Percentiles rank a stretch among this genome's conserved stretches.
Conservation (phyloP, 31 red algal genomes). For the Asparagopsis taxiformis region DNA sequence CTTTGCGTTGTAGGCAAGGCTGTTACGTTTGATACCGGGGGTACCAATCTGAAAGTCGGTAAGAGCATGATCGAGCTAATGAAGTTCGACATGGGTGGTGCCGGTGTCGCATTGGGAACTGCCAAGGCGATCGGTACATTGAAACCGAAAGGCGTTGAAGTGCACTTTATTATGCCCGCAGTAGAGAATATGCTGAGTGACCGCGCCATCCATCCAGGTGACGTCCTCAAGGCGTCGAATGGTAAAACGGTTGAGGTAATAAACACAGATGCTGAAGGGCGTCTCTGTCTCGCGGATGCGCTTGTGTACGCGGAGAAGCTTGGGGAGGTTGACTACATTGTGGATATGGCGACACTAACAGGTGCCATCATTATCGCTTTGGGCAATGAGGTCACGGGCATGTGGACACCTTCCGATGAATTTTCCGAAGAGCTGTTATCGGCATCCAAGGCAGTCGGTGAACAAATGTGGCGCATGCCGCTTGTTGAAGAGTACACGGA, state of each 20-base stretch:
- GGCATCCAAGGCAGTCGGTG: constrained; percentile 30
- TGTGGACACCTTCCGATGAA: constrained; percentile 64
- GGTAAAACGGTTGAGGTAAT: constrained; percentile 95
- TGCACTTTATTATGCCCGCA: constrained; percentile 89
- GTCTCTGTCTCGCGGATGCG: constrained; percentile 92
- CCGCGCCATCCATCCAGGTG: constrained; percentile 82
- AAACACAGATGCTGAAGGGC: constrained; percentile 97
- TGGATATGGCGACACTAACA: constrained; percentile 93
- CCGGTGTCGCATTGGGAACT: constrained; percentile 79
- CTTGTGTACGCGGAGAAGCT: constrained; percentile 85
- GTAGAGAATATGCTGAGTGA: constrained; percentile 88
- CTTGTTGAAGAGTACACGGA: constrained; percentile 71
- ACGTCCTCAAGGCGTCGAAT: constrained; percentile 82
- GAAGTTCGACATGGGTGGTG: constrained; percentile 99
- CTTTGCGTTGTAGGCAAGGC: constrained; percentile 91
- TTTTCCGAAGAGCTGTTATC: constrained; percentile 39
- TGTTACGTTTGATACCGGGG: constrained; percentile 94
- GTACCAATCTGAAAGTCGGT: constrained; percentile 83
- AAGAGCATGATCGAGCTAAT: constrained; percentile 87
- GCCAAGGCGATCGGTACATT: constrained; percentile 74
- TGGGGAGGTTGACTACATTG: constrained; percentile 61
- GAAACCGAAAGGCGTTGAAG: constrained; percentile 68
- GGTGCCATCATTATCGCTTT: constrained; percentile 86
- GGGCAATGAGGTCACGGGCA: constrained; percentile 81
- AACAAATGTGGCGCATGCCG: constrained; percentile 91